Base-by-base conservation (phyloP, 2,329 filamentous ascomycete genomes). In the Cordyceps farinosa region DNA sequence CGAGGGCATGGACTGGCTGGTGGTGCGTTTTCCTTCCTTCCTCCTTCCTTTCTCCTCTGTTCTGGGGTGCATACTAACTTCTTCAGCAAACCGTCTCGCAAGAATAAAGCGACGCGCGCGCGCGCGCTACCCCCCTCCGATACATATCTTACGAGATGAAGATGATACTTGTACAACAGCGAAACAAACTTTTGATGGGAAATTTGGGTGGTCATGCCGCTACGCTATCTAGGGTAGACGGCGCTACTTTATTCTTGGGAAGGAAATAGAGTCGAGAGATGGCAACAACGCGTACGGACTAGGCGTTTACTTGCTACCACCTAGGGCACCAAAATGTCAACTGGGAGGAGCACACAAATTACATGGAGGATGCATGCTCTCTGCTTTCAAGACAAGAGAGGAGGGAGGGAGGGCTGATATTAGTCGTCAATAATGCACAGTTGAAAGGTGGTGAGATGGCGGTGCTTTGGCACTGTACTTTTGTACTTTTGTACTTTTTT, bases 1-100 rank as follows among this genome's bases (percentile, higher is more conserved):
- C 67, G 95, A 99, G 78, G 95, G 95, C 65, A 99, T 99, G 95
- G 95, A 99, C 78, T 99, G 95, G 95, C 82, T 99, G 74, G 92
- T 96, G 82, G 91, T 94, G 78, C 77, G 83, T 81, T 30, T 22
- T n/a, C 11, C 5, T 50, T 51, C 17, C 55, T 59, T 36, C 27
- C 6, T 27, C 56, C 56, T 22, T 32, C 1, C 17, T 22, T 36
- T 70, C 66, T 22, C 29, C 22, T 5, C 27, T 69, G 58, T 22
- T 22, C 22, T 22, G 44, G 15, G 8, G 9, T 47, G 13, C 17
- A 22, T 53, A 22, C 56, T 64, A 42, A 64, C 57, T 30, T 48
- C 1, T 51, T 5, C 51, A 76, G 75, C 74, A 76, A 76, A 76
- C 75, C 50, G 74, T 76, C 47, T 62, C 50, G 51, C 51, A 55